phyloP scores from a whole-genome alignment of 1,284 basidiomycete genomes.

The Trametes sp. region DNA sequence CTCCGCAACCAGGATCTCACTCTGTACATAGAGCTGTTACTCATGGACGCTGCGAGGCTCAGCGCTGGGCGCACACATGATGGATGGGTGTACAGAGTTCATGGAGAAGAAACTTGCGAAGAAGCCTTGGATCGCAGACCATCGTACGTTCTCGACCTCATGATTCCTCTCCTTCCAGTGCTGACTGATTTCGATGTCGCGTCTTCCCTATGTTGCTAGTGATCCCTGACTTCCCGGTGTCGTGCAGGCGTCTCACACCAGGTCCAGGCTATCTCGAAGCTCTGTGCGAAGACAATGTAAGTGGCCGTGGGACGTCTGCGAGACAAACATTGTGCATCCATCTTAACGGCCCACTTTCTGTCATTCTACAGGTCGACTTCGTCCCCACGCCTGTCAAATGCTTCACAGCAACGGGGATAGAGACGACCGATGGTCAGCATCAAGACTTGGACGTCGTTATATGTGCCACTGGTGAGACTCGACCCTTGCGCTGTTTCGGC shows the following conservation, averaged over 20 bases:
- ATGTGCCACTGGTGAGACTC: conserved; percentile 38
- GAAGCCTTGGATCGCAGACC: conserved; percentile 66
- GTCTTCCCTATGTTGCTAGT: conserved; percentile 44
- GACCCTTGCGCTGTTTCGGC: not conserved
- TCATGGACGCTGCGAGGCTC: conserved; percentile 53
- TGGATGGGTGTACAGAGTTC: conserved; percentile 45
- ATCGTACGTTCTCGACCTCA: conserved; percentile 43
- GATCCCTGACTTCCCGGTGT: conserved; percentile 64
- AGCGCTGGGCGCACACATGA: conserved; percentile 45
- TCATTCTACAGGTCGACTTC: conserved; percentile 57
- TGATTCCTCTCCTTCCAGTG: conserved; percentile 24
- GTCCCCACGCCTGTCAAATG: conserved; percentile 55
- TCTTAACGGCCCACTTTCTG: not conserved
- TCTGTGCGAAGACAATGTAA: conserved; percentile 64
- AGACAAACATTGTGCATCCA: not conserved
- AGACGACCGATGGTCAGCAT: conserved; percentile 59
- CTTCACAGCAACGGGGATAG: conserved; percentile 61
- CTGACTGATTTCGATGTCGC: not conserved
- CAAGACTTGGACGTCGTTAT: conserved; percentile 63
- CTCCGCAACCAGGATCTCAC: no score
- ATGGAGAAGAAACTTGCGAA: conserved; percentile 61
- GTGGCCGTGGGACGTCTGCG: conserved; percentile 23
- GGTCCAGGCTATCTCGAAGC: conserved; percentile 74
- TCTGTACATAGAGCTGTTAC: conserved; percentile 56
- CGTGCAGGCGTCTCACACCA: conserved; percentile 66